A percentile compares a stretch with the other conserved stretches of the same genome.
Evolutionary conservation across 1,284 basidiomycete genomes (phyloP).

Genomic region (Pyrrhoderma lamaoense): DNA sequence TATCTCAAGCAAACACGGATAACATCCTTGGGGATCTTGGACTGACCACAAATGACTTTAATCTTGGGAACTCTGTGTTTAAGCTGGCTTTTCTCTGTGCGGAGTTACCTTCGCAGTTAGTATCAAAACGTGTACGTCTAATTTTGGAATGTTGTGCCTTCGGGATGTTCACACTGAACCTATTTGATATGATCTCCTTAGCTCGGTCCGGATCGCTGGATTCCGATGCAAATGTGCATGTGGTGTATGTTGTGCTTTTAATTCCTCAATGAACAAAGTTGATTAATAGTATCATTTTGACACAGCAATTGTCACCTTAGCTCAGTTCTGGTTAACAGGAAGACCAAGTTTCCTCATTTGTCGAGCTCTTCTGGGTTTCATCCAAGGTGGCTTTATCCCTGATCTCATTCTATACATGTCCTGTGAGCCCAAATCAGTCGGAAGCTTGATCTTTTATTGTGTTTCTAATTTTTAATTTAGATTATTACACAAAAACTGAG

Average conservation of each 20-base stretch:
- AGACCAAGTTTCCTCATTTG: conserved; percentile 43
- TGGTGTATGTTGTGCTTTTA: conserved; percentile 19
- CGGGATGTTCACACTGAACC: neutral
- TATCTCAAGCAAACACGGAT: conserved; percentile 59
- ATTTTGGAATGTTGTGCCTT: neutral
- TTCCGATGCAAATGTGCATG: conserved; percentile 52
- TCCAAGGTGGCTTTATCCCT: conserved; percentile 60
- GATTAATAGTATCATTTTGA: conserved; percentile 13
- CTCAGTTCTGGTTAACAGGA: conserved; percentile 58
- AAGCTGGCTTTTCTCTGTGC: conserved; percentile 52
- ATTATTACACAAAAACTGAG: conserved; percentile 64
- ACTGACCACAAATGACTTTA: conserved; percentile 58
- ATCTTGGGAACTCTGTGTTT: conserved; percentile 56
- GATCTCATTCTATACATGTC: conserved; percentile 62
- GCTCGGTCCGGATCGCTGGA: conserved; percentile 64
- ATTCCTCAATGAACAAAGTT: neutral
- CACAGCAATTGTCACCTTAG: conserved; percentile 45
- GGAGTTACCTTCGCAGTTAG: conserved; percentile 64
- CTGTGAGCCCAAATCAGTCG: conserved; percentile 31
- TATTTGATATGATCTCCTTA: conserved; percentile 19
- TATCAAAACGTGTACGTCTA: conserved; percentile 51
- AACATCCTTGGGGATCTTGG: conserved; percentile 58
- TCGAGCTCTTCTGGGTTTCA: conserved; percentile 32
- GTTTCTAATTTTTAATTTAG: conserved; percentile 21
- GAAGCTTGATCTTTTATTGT: neutral